Conservation (phyloP, 2,329 filamentous ascomycete genomes). For the Nemania sp. region DNA sequence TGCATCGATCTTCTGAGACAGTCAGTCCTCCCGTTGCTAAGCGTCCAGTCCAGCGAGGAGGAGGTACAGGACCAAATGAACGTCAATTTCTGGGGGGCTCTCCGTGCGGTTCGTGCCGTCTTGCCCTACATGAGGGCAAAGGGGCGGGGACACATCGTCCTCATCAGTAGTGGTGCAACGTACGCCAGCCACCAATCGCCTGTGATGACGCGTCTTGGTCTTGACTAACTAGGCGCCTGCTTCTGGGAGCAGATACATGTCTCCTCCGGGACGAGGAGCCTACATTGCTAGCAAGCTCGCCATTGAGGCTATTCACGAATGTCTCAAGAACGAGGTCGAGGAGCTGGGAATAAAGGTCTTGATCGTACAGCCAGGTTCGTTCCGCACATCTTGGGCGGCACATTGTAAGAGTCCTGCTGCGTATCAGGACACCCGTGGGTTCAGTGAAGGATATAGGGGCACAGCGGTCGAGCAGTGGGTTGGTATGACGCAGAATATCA, state of each 20-base stretch:
- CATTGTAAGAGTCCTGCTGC: constrained; percentile 11
- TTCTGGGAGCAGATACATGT: constrained; percentile 24
- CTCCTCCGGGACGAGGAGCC: constrained; percentile 17
- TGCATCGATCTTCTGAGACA: background rate
- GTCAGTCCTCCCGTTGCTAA: background rate
- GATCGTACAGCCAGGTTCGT: constrained; percentile 26
- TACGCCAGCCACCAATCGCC: constrained; percentile 14
- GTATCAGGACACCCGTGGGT: constrained; percentile 13
- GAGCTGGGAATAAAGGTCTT: constrained; percentile 25
- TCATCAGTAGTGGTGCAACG: constrained; percentile 27
- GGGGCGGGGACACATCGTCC: constrained; percentile 20
- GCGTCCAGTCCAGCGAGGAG: constrained; percentile 5
- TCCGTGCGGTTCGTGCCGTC: constrained; percentile 51
- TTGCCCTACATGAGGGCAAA: constrained; percentile 22
- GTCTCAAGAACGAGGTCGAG: constrained; percentile 18
- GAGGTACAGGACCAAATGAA: constrained; percentile 42
- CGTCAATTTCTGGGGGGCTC: constrained; percentile 57
- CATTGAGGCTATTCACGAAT: constrained; percentile 26
- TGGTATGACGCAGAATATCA: constrained; percentile 1
- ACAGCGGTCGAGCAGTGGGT: constrained; percentile 26
- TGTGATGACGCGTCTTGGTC: background rate
- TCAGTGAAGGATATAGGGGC: constrained; percentile 26
- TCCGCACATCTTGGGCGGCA: constrained; percentile 21
- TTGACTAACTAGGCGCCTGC: background rate
- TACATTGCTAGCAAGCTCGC: constrained; percentile 29